A percentile compares a stretch with the other conserved stretches of the same genome.
Conservation (phyloP, 768 basidiomycete genomes). For the Mycena metata region DNA sequence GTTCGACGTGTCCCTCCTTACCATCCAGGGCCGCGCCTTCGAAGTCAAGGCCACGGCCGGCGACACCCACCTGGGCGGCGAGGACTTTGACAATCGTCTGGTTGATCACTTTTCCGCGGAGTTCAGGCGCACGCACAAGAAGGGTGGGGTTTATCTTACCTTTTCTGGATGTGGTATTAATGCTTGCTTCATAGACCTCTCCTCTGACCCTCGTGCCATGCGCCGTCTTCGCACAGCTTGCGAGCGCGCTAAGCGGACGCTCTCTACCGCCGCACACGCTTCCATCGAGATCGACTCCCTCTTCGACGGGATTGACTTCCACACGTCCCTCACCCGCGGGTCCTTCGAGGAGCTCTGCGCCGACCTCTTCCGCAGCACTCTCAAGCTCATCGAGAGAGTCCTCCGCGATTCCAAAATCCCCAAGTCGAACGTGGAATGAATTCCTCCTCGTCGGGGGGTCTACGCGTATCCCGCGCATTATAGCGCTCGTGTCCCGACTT, state of each 20-base stretch:
- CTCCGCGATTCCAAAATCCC: constrained; percentile 27
- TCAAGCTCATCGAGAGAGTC: constrained; percentile 77
- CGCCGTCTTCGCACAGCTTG: constrained; percentile 77
- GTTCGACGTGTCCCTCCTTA: constrained; percentile 77
- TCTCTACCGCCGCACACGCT: constrained; percentile 76
- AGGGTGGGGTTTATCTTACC: constrained; percentile 12
- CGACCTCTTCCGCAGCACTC: constrained; percentile 70
- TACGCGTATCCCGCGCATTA: constrained; percentile 26
- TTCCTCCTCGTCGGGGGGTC: constrained; percentile 31
- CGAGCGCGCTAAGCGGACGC: constrained; percentile 79
- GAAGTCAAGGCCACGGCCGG: constrained; percentile 78
- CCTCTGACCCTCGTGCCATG: constrained; percentile 72
- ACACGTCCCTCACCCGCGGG: constrained; percentile 77
- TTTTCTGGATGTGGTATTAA: constrained; percentile 49
- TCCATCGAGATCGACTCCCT: constrained; percentile 70
- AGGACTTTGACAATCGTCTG: constrained; percentile 25
- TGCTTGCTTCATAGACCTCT: constrained; percentile 57
- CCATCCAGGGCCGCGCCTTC: constrained; percentile 78
- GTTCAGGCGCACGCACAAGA: constrained; percentile 27
- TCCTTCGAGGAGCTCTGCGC: constrained; percentile 75
- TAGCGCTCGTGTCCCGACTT: constrained; percentile 16
- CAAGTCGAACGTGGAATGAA: constrained; percentile 25
- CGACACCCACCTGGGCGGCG: constrained; percentile 54
- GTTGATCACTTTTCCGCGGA: constrained; percentile 20
- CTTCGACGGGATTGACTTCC: constrained; percentile 79